These are phyloP conservation scores for Geranium rotundifolium DNA, from an alignment of 345 rosid genomes.

Conservation along the genomic window DNA sequence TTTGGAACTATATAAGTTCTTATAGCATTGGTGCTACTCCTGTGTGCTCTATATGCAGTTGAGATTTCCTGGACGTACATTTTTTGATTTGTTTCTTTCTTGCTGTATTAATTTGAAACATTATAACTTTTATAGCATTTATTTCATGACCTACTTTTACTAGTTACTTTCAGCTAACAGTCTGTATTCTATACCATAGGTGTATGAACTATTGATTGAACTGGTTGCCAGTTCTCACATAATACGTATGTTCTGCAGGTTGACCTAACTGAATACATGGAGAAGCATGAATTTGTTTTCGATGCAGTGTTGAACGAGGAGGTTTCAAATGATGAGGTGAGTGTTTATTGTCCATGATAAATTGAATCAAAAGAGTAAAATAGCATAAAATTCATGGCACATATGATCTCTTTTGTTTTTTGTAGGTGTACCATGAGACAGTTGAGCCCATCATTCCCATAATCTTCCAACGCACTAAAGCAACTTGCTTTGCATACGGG, in stretches of 20 bases:
- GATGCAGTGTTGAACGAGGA: slow-evolving; percentile 95
- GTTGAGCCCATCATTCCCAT: slow-evolving; percentile 96
- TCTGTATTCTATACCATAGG: too few relatives aligned
- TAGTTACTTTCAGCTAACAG: too few relatives aligned
- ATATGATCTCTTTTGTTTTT: slow-evolving; percentile 1
- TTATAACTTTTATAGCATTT: too few relatives aligned
- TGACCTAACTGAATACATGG: slow-evolving; percentile 86
- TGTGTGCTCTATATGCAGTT: not conserved
- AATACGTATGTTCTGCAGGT: slow-evolving; percentile 40
- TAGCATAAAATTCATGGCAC: not conserved
- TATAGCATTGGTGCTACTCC: too few relatives aligned
- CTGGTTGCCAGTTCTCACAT: not conserved
- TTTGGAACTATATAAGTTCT: too few relatives aligned
- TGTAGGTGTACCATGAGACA: slow-evolving; percentile 79
- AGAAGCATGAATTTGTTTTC: slow-evolving; percentile 90
- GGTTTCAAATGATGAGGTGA: slow-evolving; percentile 95
- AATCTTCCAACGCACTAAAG: slow-evolving; percentile 84
- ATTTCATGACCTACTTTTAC: too few relatives aligned
- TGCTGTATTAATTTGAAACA: too few relatives aligned
- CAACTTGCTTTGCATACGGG: slow-evolving; percentile 98
- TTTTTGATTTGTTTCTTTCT: too few relatives aligned
- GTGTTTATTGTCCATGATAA: slow-evolving; percentile 7
- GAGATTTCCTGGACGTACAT: too few relatives aligned
- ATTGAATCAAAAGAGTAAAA: not conserved
- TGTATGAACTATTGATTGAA: not conserved